These are phyloP conservation scores for Candida ortonii DNA, from an alignment of 805 yeast genomes.

Conservation along the genomic window DNA sequence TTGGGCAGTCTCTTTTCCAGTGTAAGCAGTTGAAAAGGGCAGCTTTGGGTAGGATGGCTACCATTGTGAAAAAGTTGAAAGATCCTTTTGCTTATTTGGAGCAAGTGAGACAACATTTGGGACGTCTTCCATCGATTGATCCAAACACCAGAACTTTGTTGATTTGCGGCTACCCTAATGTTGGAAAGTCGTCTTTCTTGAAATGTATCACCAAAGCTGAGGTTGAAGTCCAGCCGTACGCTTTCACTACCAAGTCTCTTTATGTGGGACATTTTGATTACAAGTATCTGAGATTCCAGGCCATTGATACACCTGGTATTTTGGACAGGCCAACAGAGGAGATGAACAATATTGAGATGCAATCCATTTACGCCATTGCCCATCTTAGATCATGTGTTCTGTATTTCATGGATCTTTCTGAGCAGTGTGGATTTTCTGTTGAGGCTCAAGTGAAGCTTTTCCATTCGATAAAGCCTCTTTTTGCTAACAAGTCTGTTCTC, in stretches of 20 bases:
- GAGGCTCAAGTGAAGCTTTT: constrained; percentile 97
- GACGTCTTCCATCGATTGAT: constrained; percentile 96
- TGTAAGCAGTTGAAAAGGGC: constrained; percentile 98
- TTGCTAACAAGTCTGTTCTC: constrained; percentile 94
- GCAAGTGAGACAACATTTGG: constrained; percentile 98
- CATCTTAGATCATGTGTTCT: constrained; percentile 94
- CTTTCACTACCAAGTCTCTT: constrained; percentile 95
- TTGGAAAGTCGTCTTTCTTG: constrained; percentile 95
- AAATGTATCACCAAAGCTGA: constrained; percentile 94
- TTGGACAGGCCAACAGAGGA: constrained; percentile 98
- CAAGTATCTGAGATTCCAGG: constrained; percentile 96
- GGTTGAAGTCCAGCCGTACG: constrained; percentile 99
- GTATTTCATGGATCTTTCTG: constrained; percentile 97
- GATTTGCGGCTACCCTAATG: constrained; percentile 99
- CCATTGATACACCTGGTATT: constrained; percentile 98
- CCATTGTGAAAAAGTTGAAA: constrained; percentile 90
- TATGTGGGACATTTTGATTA: constrained; percentile 99
- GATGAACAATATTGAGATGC: constrained; percentile 99
- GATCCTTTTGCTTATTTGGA: constrained; percentile 92
- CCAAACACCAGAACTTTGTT: constrained; percentile 97
- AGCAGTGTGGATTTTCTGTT: constrained; percentile 97
- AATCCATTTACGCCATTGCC: constrained; percentile 97
- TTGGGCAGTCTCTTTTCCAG: constrained; percentile 96
- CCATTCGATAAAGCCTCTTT: constrained; percentile 95
- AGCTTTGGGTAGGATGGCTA: constrained; percentile 99